Base-by-base conservation (phyloP, 768 basidiomycete genomes). In the Albatrellus ellisii region DNA sequence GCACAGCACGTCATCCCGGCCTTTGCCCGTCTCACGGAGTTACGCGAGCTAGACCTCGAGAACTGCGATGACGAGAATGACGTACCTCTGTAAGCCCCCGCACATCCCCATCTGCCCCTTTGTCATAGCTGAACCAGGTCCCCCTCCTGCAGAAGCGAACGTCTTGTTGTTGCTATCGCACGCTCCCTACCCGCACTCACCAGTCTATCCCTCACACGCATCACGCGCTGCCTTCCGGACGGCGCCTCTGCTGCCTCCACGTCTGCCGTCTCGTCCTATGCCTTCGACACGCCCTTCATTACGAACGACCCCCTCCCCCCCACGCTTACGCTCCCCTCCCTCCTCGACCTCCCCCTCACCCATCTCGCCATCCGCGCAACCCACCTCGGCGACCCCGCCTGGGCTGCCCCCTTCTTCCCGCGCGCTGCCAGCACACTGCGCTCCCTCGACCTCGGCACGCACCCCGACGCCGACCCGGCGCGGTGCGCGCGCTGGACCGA, bases 321-420 rank as follows among this genome's bases (percentile, higher is more conserved):
- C n/a, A n/a, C n/a, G 0, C 42, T 41, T 5, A 25, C 27, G 6
- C 29, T 48, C 7, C 39, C 47, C 7, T 22, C 33, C n/a, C 37
- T 51, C 18, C 33, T 51, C 17, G 28, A 18, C 31, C 47, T 48
- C 27, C 44, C 34, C 6, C 34, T 35, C 34, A 15, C 6, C 20
- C 49, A 51, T 25, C 47, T 51, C 10, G 44, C 44, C 20, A 43
- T 51, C 6, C 47, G 41, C 10, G 49, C 43, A 17, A 51, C 49
- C 0, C 26, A 18, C 31, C 47, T 51, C 27, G 47, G 47, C 32
- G 35, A 45, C 26, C 44, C 42, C n/a, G 41, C 36, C 4, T 51
- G 34, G 34, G 9, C 44, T n/a, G 43, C 43, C 34, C 41, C 48
- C 26, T 4, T 41, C 2, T 26, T 42, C 36, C 33, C 45, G 4